phyloP scores from a whole-genome alignment of 2,329 filamentous ascomycete genomes.

The Hawksworthiomyces lignivorus region DNA sequence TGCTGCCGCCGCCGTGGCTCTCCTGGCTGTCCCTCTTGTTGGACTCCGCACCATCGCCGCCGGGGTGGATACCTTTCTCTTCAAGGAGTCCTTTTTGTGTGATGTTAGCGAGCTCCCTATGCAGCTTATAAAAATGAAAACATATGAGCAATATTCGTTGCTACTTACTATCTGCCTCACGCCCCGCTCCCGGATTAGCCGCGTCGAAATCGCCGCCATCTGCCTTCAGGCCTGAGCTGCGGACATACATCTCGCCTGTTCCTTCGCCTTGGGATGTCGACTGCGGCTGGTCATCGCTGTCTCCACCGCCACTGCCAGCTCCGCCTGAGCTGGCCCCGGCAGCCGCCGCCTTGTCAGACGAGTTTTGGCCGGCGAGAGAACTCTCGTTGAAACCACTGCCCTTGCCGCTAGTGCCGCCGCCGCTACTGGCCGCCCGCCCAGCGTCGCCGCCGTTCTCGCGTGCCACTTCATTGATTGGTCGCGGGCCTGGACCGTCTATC shows the following conservation, averaged over 20 bases:
- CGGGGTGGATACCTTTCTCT: slow-evolving; percentile 35
- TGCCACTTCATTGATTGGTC: slow-evolving; percentile 31
- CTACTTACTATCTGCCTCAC: slow-evolving; percentile 56
- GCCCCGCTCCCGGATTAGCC: slow-evolving; percentile 53
- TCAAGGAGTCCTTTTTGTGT: slow-evolving; percentile 40
- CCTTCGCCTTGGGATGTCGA: slow-evolving; percentile 32
- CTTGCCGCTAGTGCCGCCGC: neutral
- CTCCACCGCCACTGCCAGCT: slow-evolving; percentile 2
- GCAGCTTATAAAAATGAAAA: neutral
- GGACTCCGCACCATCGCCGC: slow-evolving; percentile 12
- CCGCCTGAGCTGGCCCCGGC: neutral
- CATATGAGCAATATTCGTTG: neutral
- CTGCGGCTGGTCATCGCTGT: slow-evolving; percentile 18
- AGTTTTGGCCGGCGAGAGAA: no score
- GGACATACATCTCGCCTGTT: slow-evolving; percentile 50
- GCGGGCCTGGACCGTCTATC: slow-evolving; percentile 33
- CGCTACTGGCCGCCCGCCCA: slow-evolving; percentile 11
- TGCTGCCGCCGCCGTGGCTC: slow-evolving; percentile 18
- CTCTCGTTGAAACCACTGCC: neutral
- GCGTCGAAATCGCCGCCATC: slow-evolving; percentile 64
- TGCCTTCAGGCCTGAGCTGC: slow-evolving; percentile 49
- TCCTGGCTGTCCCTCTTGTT: slow-evolving; percentile 14
- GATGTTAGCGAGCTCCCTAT: no score
- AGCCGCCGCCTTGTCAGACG: neutral
- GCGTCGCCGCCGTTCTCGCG: slow-evolving; percentile 24